Base-by-base conservation (phyloP, 2,329 filamentous ascomycete species). In the Neofusicoccum kwambonambiense region DNA sequence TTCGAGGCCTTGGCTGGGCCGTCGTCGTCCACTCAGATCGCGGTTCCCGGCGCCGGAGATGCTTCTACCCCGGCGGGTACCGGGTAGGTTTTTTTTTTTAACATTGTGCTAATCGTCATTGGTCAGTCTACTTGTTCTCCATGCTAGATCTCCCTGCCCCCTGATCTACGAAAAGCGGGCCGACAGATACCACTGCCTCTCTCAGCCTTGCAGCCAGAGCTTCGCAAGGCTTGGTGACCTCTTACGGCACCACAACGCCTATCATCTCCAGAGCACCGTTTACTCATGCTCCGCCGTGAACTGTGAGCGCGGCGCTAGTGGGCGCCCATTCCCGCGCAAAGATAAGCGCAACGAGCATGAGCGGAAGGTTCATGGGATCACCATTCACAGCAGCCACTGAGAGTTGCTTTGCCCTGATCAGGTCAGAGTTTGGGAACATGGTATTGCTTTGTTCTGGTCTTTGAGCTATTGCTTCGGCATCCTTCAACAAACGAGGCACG, bases 321-420 rank as follows among this genome's bases (percentile, higher is more conserved):
- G 52, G 3, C 49, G 62, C 49, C 44, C 62, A 5, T 67, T 65
- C 31, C 35, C 62, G 7, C 50, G 62, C 8, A 50, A 52, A 4
- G 62, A 67, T 45, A 67, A 67, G 47, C 63, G 54, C 19, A 62
- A 65, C 41, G 65, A 65, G 31, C 65, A 67, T 31, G 45, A 62
- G 12, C 64, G 65, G 45, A 65, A 51, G 47, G 42, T 62, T 3
- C 65, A 67, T 57, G 45, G 42, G 11, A 52, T 37, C 49, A 52
- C 49, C 2, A 2, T 19, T 49, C 3, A 19, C 17, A 49, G 45
- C 17, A 27, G 3, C 7, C 5, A 22, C 4, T 22, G 12, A 49
- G 17, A 7, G 19, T 27, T 37, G 8, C 2, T 37, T 37, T 37
- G 35, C 35, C 35, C 8, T 8, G 8, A 37, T 9, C 8, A 12